Conservation (phyloP, 2,329 filamentous ascomycete species). For the Leptographium wingfieldii region DNA sequence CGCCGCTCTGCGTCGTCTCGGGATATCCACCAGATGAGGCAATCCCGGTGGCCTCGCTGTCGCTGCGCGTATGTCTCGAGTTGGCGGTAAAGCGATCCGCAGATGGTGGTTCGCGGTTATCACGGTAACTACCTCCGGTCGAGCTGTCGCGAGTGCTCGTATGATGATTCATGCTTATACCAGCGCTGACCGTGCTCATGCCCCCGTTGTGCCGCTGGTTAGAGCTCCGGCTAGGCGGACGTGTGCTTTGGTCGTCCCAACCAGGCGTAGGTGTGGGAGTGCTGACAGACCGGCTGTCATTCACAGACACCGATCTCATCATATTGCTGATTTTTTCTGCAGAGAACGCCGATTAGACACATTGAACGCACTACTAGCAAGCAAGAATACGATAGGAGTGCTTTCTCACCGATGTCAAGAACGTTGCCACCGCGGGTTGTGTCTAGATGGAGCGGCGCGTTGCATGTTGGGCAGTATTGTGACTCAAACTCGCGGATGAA, state of each 20-base stretch:
- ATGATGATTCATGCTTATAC: conserved; percentile 20
- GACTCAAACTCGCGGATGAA: conserved; percentile 92
- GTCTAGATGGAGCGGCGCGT: conserved; percentile 82
- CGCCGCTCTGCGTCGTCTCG: conserved; percentile 58
- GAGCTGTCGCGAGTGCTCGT: conserved; percentile 24
- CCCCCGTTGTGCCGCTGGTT: conserved; percentile 19
- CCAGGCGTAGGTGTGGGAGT: conserved; percentile 40
- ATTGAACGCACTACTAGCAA: too few species aligned
- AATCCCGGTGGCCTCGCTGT: conserved; percentile 63
- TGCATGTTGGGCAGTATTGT: conserved; percentile 87
- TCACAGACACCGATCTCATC: conserved; percentile 66
- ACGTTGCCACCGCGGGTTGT: conserved; percentile 89
- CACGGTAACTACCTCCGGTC: conserved; percentile 26
- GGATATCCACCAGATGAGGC: conserved; percentile 70
- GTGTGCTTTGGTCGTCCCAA: conserved; percentile 53
- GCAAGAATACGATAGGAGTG: not conserved
- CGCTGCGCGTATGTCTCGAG: conserved; percentile 56
- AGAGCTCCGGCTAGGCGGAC: conserved; percentile 38
- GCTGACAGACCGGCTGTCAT: conserved; percentile 43
- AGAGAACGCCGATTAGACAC: not conserved
- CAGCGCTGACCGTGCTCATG: conserved; percentile 20
- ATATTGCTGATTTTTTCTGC: conserved; percentile 91
- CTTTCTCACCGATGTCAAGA: conserved; percentile 63
- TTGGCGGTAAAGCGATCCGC: conserved; percentile 31
- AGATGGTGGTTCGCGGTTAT: conserved; percentile 20